Conservation (phyloP, 495 filamentous ascomycete genomes). For the Aspergillus heteromorphus region DNA sequence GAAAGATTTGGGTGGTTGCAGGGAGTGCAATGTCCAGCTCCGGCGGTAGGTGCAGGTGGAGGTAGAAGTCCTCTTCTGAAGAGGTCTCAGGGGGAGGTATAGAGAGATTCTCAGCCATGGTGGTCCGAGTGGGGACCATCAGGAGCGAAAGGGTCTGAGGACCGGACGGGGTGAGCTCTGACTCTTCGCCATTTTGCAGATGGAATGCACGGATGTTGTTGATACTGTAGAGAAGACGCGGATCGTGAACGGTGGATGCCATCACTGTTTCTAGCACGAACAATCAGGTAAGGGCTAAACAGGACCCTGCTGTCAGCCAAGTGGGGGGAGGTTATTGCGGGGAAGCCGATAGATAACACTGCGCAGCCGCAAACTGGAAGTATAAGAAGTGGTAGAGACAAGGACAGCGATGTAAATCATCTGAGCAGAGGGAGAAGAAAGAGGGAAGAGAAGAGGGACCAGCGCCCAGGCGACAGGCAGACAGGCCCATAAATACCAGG, state of each 20-base stretch:
- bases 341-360: conserved; percentile 1
- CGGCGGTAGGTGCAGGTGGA: conserved; percentile 88
- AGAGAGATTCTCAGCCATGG: conserved; percentile 54
- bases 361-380: background rate
- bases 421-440: background rate
- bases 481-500: background rate
- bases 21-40: conserved; percentile 87
- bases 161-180: conserved; percentile 73
- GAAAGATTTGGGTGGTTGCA: conserved; percentile 91
- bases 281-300: too few species aligned
- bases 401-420: background rate
- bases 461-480: background rate
- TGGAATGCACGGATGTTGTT: conserved; percentile 81
- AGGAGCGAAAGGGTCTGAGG: conserved; percentile 84
- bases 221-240: conserved; percentile 15
- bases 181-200: conserved; percentile 80
- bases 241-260: conserved; percentile 12
- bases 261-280: background rate
- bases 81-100: conserved; percentile 28
- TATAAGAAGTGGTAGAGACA: background rate
- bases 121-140: conserved; percentile 84
- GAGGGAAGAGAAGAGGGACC: background rate
- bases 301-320: background rate
- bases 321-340: conserved; percentile 1
- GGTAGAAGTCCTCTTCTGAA: conserved; percentile 88